Evolutionary conservation across 768 basidiomycete species (phyloP).

Genomic region (Pholiota conissans): DNA sequence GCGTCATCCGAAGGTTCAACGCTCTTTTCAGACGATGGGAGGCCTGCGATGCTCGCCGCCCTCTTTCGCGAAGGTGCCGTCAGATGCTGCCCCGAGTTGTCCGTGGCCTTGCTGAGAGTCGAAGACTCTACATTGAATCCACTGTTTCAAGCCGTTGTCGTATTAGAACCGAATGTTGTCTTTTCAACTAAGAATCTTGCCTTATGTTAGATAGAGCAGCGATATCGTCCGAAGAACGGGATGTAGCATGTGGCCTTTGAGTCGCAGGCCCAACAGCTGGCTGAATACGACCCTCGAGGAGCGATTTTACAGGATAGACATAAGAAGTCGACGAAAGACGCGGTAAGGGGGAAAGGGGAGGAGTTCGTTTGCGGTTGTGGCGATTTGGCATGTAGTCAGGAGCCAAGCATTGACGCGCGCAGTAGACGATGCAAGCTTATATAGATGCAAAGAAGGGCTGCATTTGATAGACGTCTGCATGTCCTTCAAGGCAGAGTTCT

Average conservation of each 20-base stretch:
- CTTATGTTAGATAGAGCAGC: constrained; percentile 3
- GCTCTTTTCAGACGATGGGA: neutral
- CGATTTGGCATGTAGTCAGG: constrained; percentile 3
- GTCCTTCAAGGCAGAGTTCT: too few species aligned
- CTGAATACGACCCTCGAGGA: constrained; percentile 12
- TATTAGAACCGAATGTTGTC: neutral
- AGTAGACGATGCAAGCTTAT: neutral
- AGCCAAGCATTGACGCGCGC: neutral
- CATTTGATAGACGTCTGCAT: neutral
- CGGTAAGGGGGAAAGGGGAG: neutral
- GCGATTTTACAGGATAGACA: constrained; percentile 10
- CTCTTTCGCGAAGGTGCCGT: neutral
- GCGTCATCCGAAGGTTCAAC: neutral
- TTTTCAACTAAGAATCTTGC: neutral
- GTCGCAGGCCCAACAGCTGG: constrained; percentile 1
- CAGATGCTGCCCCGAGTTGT: neutral
- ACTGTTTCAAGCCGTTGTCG: neutral
- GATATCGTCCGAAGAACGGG: constrained; percentile 10
- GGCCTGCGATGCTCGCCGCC: constrained; percentile 10
- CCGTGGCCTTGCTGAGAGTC: neutral
- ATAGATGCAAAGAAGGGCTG: neutral
- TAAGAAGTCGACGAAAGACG: constrained; percentile 11
- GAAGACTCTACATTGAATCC: neutral
- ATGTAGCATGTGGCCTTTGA: neutral
- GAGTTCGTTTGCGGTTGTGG: neutral